These are phyloP conservation scores for Viridothelium virens DNA, from an alignment of 495 filamentous ascomycete genomes.

Conservation along the genomic window DNA sequence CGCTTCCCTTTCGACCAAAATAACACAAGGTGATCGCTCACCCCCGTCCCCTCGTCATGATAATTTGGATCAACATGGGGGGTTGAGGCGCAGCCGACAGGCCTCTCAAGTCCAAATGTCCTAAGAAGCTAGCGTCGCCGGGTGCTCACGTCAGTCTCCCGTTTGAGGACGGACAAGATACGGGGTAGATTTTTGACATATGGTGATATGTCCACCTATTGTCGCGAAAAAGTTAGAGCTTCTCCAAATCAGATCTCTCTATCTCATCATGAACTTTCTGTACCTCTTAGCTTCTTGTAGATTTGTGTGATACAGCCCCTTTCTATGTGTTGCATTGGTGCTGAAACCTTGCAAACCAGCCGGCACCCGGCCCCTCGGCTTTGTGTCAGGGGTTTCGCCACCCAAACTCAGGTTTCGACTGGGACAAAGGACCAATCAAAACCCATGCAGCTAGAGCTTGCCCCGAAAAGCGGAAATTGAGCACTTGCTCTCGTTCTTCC, in stretches of 20 bases:
- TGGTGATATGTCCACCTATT: no score
- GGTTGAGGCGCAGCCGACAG: not conserved
- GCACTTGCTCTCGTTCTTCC: not conserved
- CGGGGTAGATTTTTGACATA: no score
- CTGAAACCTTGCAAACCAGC: not conserved
- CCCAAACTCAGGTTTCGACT: not conserved
- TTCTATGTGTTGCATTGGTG: not conserved
- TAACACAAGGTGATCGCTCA: not conserved
- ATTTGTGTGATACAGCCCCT: not conserved
- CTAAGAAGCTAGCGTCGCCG: not conserved
- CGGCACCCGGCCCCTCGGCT: not conserved
- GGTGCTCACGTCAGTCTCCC: constrained; percentile 10
- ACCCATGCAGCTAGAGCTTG: not conserved
- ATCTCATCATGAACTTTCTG: not conserved
- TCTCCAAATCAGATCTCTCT: no score
- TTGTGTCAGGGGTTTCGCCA: not conserved
- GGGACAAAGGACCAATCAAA: constrained; percentile 1
- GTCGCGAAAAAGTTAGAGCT: no score
- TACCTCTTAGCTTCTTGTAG: not conserved
- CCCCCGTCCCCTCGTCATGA: not conserved
- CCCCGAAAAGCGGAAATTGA: constrained; percentile 1
- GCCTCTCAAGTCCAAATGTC: not conserved
- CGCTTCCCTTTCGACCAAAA: constrained; percentile 3
- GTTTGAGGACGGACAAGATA: not conserved
- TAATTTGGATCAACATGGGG: not conserved